These are phyloP conservation scores for Psilocybe cyanescens DNA, from an alignment of 768 basidiomycete species.

Conservation along the genomic window DNA sequence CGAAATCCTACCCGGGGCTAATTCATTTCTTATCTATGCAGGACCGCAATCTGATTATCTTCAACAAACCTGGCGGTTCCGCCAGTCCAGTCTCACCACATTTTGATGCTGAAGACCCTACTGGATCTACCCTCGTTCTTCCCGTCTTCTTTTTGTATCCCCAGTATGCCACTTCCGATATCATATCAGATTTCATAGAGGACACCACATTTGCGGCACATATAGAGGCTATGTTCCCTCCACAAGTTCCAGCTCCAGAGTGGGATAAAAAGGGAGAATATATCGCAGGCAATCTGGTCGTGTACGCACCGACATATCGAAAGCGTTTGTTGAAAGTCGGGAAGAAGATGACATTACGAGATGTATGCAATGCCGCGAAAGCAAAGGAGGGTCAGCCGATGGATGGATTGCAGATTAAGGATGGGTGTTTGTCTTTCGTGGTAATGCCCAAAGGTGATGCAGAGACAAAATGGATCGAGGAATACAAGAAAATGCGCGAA, in stretches of 20 bases:
- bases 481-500: slow-evolving; percentile 70
- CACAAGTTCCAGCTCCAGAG: slow-evolving; percentile 58
- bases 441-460: slow-evolving; percentile 76
- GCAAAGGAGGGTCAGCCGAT: slow-evolving; percentile 57
- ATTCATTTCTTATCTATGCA: slow-evolving; percentile 31
- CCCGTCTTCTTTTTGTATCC: slow-evolving; percentile 96
- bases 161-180: slow-evolving; percentile 85
- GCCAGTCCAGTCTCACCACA: slow-evolving; percentile 64
- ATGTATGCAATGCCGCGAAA: slow-evolving; percentile 70
- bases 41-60: slow-evolving; percentile 73
- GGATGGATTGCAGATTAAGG: slow-evolving; percentile 87
- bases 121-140: slow-evolving; percentile 65
- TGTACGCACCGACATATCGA: slow-evolving; percentile 82
- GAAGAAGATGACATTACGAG: slow-evolving; percentile 83
- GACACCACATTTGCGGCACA: slow-evolving; percentile 82
- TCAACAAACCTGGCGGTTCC: slow-evolving; percentile 54
- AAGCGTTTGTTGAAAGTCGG: slow-evolving; percentile 89
- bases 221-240: slow-evolving; percentile 83
- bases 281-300: slow-evolving; percentile 58
- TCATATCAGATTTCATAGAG: slow-evolving; percentile 86
- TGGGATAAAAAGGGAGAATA: slow-evolving; percentile 85
- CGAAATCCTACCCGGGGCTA: not conserved
- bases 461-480: slow-evolving; percentile 86
- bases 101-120: slow-evolving; percentile 68
- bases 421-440: slow-evolving; percentile 80